Evolutionary conservation across 345 rosid species (phyloP), one percentile per base, ranked within the genome.

Genomic region (Aquilaria yunnanensis): DNA sequence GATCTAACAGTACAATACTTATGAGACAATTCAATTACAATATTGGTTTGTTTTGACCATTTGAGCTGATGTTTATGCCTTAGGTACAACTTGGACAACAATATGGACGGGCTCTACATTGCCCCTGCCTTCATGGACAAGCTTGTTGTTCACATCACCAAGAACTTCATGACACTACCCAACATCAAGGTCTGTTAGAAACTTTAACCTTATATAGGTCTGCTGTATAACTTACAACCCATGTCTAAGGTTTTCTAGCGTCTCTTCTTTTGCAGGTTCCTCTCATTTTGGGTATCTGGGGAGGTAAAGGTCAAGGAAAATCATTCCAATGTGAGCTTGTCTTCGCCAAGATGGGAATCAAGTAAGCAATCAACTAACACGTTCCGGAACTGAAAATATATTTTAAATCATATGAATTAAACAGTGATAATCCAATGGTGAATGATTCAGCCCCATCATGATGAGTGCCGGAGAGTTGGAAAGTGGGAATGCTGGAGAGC

Each of bases 381-480:
- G 32, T 61, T 3, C 2, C 4, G 8, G 43, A 37, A 37, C 43
- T 37, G 8, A 37, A 37, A 37, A 37, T 37, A 2, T 37, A 37
- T 9, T 37, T 37, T 3, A 37, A 3, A 37, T 37, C 7, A 37
- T 9, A 4, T 37, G 43, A 9, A 37, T 23, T 23, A 23, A 23
- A 23, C 23, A 37, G 7, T 37, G 43, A 37, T 9, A n/a, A n/a
- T 14, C 52, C 32, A 14, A 1, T 55, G 47, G 50, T 58, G 34
- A 34, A 54, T 64, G 43, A 37, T 70, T 32, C 86, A 94, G 96
- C 83, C 99, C 99, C 33, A 94, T 94, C 67, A 86, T 88, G 99
- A 94, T 94, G 99, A 94, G 99, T 68, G 99, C 99, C 2, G 96
- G 99, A 90, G 99, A 94, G 73, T 65, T 94, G 72, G 99, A 94